Base-by-base conservation (phyloP, 164 flowering plant species). In the Tetracentron sinense region DNA sequence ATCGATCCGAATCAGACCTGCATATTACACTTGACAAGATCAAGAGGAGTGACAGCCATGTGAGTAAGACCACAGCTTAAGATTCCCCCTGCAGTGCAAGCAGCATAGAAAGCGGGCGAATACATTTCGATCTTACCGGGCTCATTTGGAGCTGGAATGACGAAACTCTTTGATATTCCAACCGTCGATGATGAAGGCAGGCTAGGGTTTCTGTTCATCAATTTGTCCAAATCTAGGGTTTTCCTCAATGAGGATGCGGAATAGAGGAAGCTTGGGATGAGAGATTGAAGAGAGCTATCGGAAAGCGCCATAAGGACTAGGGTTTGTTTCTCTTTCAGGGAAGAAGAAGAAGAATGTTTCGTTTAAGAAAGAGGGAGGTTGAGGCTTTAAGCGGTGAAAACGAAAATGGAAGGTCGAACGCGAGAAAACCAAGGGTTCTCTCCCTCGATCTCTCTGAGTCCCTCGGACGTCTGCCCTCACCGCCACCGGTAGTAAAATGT, bases 21-120 rank as follows among this genome's bases (percentile, higher is more conserved):
- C 97, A 90, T 90, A 64, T 90, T 90, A 67, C 97, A 91, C 64
- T 91, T 91, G 77, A 91, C 95, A 42, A 88, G 89, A 71, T 92
- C 97, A 21, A 92, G 85, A 57, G 97, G 97, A 70, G 96, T 92
- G 77, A 92, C 92, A 57, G 89, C 72, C 88, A 60, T 85, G 74
- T 92, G 97, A 67, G 96, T 89, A 27, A 83, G 87, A 53, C 97
- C 96, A 66, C 92, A 85, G 77, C 96, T 76, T 51, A 85, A 69
- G 25, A 83, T 80, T 14, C 97, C 97, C 17, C 96, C 96, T 16
- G 51, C 73, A 1, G 96, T 86, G 65, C 94, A 85, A 3, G 96
- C 96, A 6, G 92, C 92, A 46, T 92, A 92, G 68, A 73, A 89
- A 35, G 74, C 73, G 1, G 92, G 85, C 12, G 97, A 89, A 73